Percentiles rank a stretch among this genome's conserved stretches.
Conservation (phyloP, 306 rosid genomes). For the Luffa acutangula region DNA sequence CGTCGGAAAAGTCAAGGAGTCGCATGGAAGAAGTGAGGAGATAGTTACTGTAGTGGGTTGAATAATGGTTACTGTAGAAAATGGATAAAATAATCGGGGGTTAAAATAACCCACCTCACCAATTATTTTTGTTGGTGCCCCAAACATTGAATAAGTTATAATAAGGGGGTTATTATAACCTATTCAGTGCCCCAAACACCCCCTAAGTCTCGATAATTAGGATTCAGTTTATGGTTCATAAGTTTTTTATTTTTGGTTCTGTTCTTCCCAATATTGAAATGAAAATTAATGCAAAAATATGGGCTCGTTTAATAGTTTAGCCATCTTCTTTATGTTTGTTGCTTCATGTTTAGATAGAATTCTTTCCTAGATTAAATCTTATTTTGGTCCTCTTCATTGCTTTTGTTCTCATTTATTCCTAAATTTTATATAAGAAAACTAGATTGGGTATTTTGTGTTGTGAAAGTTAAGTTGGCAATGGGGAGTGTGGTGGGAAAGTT, state of each 20-base stretch:
- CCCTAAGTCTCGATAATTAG: background rate
- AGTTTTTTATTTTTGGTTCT: background rate
- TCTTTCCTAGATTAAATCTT: background rate
- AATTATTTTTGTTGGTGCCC: too few species aligned
- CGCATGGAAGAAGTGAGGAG: too few species aligned
- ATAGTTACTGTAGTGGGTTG: too few species aligned
- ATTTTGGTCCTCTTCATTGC: background rate
- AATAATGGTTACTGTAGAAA: too few species aligned
- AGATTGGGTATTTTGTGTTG: background rate
- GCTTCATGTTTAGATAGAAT: background rate
- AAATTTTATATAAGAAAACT: background rate
- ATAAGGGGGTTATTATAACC: too few species aligned
- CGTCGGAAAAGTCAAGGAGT: too few species aligned
- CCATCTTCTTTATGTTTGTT: background rate
- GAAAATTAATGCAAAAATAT: background rate
- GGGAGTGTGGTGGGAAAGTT: slow-evolving; percentile 51
- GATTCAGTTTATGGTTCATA: background rate
- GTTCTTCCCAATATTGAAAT: background rate
- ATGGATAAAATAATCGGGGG: too few species aligned
- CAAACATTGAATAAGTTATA: too few species aligned
- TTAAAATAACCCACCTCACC: too few species aligned
- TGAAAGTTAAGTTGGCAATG: slow-evolving; percentile 29
- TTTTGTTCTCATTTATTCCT: background rate
- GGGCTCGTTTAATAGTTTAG: background rate
- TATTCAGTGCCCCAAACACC: too few species aligned